A percentile compares a stretch with the other conserved stretches of the same genome.
Evolutionary conservation across 768 basidiomycete species (phyloP).

Genomic region (Multifurca ochricompacta): DNA sequence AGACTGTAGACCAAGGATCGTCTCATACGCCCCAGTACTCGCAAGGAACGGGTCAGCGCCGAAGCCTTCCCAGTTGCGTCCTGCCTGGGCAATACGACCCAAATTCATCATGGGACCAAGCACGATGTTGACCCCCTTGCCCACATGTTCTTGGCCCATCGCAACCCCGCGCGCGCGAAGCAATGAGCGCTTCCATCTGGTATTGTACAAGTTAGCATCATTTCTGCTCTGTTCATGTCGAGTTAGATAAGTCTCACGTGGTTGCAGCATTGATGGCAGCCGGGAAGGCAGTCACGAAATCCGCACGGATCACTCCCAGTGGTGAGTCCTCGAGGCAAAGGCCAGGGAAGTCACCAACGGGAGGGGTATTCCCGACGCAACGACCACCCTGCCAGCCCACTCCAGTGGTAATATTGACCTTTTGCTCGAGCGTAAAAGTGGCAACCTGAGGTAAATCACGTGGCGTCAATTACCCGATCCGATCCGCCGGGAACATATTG

Average conservation of each 20-base stretch:
- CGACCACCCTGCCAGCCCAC: slow-evolving; percentile 51
- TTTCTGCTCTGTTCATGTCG: too few species aligned
- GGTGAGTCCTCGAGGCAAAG: slow-evolving; percentile 74
- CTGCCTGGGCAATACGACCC: slow-evolving; percentile 68
- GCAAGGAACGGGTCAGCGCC: slow-evolving; percentile 82
- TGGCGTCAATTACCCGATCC: neutral
- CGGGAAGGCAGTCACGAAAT: slow-evolving; percentile 74
- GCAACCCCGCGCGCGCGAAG: slow-evolving; percentile 68
- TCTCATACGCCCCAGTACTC: slow-evolving; percentile 76
- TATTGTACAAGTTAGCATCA: neutral
- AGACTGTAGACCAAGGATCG: slow-evolving; percentile 72
- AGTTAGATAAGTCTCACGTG: slow-evolving; percentile 57
- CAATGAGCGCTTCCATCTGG: slow-evolving; percentile 66
- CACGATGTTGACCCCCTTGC: slow-evolving; percentile 78
- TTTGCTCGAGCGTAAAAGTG: slow-evolving; percentile 17
- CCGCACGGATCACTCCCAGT: slow-evolving; percentile 67
- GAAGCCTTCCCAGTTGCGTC: slow-evolving; percentile 94
- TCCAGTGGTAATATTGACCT: slow-evolving; percentile 21
- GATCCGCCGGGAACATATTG: neutral
- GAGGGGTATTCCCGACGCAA: slow-evolving; percentile 62
- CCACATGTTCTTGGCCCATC: slow-evolving; percentile 77
- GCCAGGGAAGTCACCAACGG: slow-evolving; percentile 51
- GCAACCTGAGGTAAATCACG: slow-evolving; percentile 1
- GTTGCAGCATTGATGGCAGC: slow-evolving; percentile 77
- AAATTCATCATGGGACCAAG: slow-evolving; percentile 84